Evolutionary conservation across 1,139 yeast genomes (phyloP).

Genomic region (Tardiomyces depauwii): DNA sequence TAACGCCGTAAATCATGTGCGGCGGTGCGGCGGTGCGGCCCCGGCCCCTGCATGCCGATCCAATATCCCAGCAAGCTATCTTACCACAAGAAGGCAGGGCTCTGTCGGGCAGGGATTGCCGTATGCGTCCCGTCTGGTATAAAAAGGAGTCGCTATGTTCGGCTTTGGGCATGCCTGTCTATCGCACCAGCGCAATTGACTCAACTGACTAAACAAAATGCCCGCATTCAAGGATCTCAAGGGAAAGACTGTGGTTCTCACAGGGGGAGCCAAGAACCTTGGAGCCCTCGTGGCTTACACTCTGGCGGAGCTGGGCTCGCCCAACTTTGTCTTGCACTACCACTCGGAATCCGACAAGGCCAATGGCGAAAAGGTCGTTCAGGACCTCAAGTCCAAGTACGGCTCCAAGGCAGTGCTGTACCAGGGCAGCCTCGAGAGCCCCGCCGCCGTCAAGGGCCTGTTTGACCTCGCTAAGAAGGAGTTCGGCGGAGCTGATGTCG

Average conservation of each 20-base stretch:
- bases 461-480: slow-evolving; percentile 35
- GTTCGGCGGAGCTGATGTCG: slow-evolving; percentile 45
- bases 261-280: slow-evolving; percentile 59
- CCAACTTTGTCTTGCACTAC: slow-evolving; percentile 43
- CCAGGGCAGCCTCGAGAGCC: slow-evolving; percentile 37
- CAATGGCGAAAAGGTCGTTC: slow-evolving; percentile 32
- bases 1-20: no score
- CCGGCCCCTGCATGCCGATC: no score
- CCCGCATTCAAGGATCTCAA: slow-evolving; percentile 3
- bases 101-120: no score
- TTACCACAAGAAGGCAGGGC: no score
- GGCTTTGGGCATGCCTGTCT: no score
- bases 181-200: no score
- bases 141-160: no score
- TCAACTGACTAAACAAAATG: background rate
- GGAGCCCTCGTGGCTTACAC: slow-evolving; percentile 50
- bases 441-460: slow-evolving; percentile 32
- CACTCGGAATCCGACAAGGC: slow-evolving; percentile 34
- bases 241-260: slow-evolving; percentile 45
- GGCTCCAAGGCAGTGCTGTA: slow-evolving; percentile 34
- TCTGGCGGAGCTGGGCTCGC: slow-evolving; percentile 42
- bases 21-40: no score
- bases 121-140: no score
- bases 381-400: slow-evolving; percentile 26
- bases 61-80: no score